Conservation (phyloP, 2,329 filamentous ascomycete genomes). For the Trichophyton rubrum region DNA sequence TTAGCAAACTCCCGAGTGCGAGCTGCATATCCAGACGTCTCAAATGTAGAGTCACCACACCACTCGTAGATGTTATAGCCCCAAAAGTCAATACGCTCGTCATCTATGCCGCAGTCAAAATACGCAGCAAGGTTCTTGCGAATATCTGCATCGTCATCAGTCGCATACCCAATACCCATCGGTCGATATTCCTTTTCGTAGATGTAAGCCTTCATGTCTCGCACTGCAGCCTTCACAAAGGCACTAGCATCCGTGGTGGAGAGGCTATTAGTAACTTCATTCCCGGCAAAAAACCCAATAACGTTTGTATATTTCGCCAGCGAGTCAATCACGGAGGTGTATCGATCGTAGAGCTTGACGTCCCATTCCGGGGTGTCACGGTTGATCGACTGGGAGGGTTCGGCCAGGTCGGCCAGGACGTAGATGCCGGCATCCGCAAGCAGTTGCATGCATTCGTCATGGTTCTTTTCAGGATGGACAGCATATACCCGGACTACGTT, state of each 20-base stretch:
- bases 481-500: constrained; percentile 95
- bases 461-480: constrained; percentile 65
- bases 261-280: constrained; percentile 82
- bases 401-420: constrained; percentile 78
- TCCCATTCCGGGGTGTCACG: constrained; percentile 72
- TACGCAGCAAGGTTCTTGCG: constrained; percentile 74
- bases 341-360: constrained; percentile 62
- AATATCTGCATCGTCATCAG: constrained; percentile 79
- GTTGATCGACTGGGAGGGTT: constrained; percentile 74
- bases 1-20: constrained; percentile 76
- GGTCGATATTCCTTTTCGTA: constrained; percentile 60
- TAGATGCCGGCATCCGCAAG: constrained; percentile 84
- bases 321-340: constrained; percentile 70
- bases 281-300: constrained; percentile 95
- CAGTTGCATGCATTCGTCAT: constrained; percentile 71
- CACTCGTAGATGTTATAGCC: constrained; percentile 99
- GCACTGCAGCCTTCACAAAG: constrained; percentile 94
- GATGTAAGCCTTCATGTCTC: constrained; percentile 93
- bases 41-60: constrained; percentile 76
- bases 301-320: constrained; percentile 77
- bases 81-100: constrained; percentile 80
- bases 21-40: constrained; percentile 63
- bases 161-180: constrained; percentile 88
- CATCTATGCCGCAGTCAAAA: constrained; percentile 65
- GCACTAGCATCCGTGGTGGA: constrained; percentile 85